Percentiles rank a stretch among this genome's conserved stretches.
phyloP scores from a whole-genome alignment of 495 filamentous ascomycete genomes.

The Hyaloscypha finlandica region DNA sequence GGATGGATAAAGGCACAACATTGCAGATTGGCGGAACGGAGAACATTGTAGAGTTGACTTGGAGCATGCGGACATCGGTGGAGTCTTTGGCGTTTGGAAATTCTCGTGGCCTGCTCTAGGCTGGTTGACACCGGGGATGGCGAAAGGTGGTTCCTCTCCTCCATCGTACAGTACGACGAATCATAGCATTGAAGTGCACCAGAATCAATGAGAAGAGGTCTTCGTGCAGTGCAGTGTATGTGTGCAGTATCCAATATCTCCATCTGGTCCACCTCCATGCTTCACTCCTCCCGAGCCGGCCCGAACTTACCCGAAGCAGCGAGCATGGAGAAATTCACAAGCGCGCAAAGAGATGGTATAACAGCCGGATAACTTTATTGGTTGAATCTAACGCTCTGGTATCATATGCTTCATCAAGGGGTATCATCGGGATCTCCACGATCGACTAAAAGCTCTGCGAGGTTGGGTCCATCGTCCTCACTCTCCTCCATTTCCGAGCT shows the following conservation, averaged over 20 bases:
- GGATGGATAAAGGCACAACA: not conserved
- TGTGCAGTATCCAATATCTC: not conserved
- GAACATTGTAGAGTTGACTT: not conserved
- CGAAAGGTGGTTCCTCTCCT: slow-evolving; percentile 21
- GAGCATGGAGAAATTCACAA: not conserved
- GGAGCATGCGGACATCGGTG: not conserved
- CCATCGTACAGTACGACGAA: slow-evolving; percentile 10
- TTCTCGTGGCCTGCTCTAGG: not conserved
- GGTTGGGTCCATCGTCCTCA: slow-evolving; percentile 31
- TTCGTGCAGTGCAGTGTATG: not conserved
- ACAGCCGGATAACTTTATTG: not conserved
- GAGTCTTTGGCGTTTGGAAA: slow-evolving; percentile 20
- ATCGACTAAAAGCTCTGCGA: slow-evolving; percentile 29
- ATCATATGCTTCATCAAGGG: slow-evolving; percentile 7
- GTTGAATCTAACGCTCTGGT: slow-evolving; percentile 4
- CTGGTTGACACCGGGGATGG: slow-evolving; percentile 3
- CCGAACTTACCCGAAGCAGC: not conserved
- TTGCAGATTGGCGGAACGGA: not conserved
- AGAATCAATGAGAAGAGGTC: not conserved
- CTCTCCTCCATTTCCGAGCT: slow-evolving; percentile 23
- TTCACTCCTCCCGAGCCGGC: not conserved
- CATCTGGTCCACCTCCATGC: not conserved
- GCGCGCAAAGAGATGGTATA: not conserved
- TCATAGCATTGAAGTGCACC: not conserved
- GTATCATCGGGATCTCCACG: slow-evolving; percentile 9